Evolutionary conservation across 345 rosid species (phyloP).

Genomic region (Linum lewisii): DNA sequence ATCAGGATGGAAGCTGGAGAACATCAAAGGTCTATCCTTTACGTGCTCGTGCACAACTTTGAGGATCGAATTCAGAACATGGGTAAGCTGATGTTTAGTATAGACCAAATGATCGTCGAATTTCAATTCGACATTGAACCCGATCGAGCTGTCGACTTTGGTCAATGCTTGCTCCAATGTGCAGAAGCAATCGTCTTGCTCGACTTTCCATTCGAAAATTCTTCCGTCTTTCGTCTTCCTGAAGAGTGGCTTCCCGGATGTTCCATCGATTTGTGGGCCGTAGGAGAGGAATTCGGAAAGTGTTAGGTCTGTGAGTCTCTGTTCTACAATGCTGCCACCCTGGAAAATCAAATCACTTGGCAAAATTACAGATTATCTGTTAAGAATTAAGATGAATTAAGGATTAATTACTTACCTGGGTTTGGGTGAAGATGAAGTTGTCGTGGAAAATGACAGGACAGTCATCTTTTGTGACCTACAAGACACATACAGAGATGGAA

Average conservation of each 20-base stretch:
- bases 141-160: slow-evolving; percentile 13
- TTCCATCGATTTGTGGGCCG: slow-evolving; percentile 20
- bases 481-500: neutral
- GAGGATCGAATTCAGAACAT: slow-evolving; percentile 10
- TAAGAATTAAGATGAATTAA: too few relatives aligned
- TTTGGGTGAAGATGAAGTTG: slow-evolving; percentile 21
- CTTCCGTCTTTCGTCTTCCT: slow-evolving; percentile 42
- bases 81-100: slow-evolving; percentile 7
- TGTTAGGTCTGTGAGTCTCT: slow-evolving; percentile 18
- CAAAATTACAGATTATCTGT: neutral
- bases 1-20: slow-evolving; percentile 24
- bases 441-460: slow-evolving; percentile 24
- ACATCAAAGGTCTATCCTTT: slow-evolving; percentile 12
- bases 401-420: slow-evolving; percentile 6
- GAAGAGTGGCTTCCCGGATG: slow-evolving; percentile 30
- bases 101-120: slow-evolving; percentile 17
- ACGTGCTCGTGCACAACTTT: slow-evolving; percentile 19
- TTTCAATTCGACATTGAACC: slow-evolving; percentile 22
- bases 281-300: slow-evolving; percentile 14
- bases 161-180: slow-evolving; percentile 14
- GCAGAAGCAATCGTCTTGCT: slow-evolving; percentile 23
- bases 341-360: too few relatives aligned
- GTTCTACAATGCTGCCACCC: slow-evolving; percentile 16
- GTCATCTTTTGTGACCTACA: slow-evolving; percentile 23
- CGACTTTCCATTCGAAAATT: slow-evolving; percentile 23